Base-by-base conservation (phyloP, 1,284 basidiomycete species). In the Coniferiporia weirii region DNA sequence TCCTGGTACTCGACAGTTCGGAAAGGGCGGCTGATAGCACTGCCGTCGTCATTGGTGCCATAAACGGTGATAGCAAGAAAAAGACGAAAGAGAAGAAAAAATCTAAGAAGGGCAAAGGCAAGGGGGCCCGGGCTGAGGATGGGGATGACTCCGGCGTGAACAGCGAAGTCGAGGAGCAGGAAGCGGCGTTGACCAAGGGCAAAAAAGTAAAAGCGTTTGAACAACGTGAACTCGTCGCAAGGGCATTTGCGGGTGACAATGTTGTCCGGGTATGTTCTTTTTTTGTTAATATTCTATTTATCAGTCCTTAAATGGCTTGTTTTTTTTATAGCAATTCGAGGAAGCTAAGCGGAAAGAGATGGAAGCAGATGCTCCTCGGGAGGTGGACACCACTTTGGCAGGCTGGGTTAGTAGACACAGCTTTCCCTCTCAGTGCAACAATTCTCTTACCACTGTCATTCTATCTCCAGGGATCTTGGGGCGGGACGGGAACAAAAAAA, bases 171-270 rank as follows among this genome's bases (percentile, higher is more conserved):
- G 84, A 89, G 50, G 84, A 79, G 46, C 87, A 89, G 64, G 86
- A 88, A 64, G 75, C 73, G 50, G 68, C 69, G 0, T 66, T 81
- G 1, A 69, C 62, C 74, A 72, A 5, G 78, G 79, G 65, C 71
- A 70, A 51, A 78, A 79, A 61, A 75, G 66, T 80, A 1, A 79
- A 78, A 52, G 87, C 88, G 0, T 91, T 95, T 70, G 79, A 89
- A 69, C 94, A 97, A 70, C 81, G 90, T 22, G 91, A 97, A 64
- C 79, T 99, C 4, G 95, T 99, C 7, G 90, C 94, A 0, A 84
- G 88, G 61, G 97, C 96, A 0, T 99, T 99, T 75, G 96, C 96
- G 0, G 93, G 93, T 1, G 96, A 99, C 71, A 91, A 98, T 68
- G 96, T 98, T 10, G 86, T 96, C 0, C 83, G 89, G 70, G 91